Conservation (phyloP, 306 rosid species). For the Biancaea sappan region DNA sequence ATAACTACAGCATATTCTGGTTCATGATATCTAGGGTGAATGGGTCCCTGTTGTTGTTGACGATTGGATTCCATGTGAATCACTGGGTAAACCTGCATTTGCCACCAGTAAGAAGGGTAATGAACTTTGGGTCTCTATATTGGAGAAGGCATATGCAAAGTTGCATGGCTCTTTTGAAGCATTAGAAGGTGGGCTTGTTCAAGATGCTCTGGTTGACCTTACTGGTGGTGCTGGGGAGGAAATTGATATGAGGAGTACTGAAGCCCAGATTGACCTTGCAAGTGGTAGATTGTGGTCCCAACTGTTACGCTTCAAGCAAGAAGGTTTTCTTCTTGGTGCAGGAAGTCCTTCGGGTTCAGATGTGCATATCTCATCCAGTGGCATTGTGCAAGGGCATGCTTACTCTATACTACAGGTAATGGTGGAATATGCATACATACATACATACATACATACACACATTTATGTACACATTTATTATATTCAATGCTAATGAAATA, state of each 20-base stretch:
- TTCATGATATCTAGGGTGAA: constrained; percentile 70
- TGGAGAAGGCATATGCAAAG: constrained; percentile 99
- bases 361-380: constrained; percentile 94
- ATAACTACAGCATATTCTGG: constrained; percentile 23
- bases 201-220: constrained; percentile 99
- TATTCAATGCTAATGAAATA: constrained; percentile 7
- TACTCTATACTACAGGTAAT: constrained; percentile 90
- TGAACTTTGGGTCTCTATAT: constrained; percentile 96
- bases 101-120: constrained; percentile 91
- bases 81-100: constrained; percentile 95
- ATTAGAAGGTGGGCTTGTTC: constrained; percentile 98
- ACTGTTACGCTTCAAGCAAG: constrained; percentile 92
- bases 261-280: constrained; percentile 99
- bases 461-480: too few species aligned
- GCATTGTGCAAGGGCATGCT: constrained; percentile 99
- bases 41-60: constrained; percentile 99
- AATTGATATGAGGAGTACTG: constrained; percentile 94
- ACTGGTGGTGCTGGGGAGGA: constrained; percentile 99
- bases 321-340: constrained; percentile 94
- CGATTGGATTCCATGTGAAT: constrained; percentile 99
- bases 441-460: too few species aligned
- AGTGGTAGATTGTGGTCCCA: constrained; percentile 99
- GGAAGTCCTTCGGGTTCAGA: constrained; percentile 99
- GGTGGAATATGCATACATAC: neutral
- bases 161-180: constrained; percentile 99